These are phyloP conservation scores for Shiraia sp. DNA, from an alignment of 2,329 filamentous ascomycete genomes.

Conservation along the genomic window DNA sequence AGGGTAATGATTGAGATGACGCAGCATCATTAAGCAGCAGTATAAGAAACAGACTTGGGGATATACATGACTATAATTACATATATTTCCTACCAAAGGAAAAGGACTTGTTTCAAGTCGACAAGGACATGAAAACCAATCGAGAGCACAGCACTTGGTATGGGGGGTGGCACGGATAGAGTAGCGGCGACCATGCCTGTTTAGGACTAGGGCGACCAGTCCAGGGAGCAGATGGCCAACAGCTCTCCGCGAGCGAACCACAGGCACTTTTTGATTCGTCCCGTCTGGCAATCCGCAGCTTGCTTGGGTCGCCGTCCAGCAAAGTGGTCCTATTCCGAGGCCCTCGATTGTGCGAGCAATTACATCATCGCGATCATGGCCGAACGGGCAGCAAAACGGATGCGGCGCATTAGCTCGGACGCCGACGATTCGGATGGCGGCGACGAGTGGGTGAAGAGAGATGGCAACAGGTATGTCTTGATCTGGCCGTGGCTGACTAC, in stretches of 20 bases:
- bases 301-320: no score
- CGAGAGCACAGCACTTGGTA: no score
- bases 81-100: no score
- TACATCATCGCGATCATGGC: constrained; percentile 21
- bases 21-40: background rate
- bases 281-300: background rate
- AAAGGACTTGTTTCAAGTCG: no score
- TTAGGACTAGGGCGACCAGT: constrained; percentile 3
- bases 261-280: constrained; percentile 8
- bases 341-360: constrained; percentile 2
- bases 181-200: constrained; percentile 4
- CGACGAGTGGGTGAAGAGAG: constrained; percentile 40
- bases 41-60: no score
- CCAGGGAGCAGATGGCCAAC: constrained; percentile 14
- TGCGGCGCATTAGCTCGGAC: constrained; percentile 47
- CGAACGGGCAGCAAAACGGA: constrained; percentile 43
- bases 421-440: constrained; percentile 39
- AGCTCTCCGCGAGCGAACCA: constrained; percentile 7
- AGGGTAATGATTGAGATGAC: no score
- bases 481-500: constrained; percentile 30
- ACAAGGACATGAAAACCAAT: no score
- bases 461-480: constrained; percentile 34
- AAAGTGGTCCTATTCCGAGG: no score
- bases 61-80: no score
- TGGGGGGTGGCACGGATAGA: no score